These are phyloP conservation scores for Fusarium xyrophilum DNA, from an alignment of 2,329 filamentous ascomycete species.

Conservation along the genomic window DNA sequence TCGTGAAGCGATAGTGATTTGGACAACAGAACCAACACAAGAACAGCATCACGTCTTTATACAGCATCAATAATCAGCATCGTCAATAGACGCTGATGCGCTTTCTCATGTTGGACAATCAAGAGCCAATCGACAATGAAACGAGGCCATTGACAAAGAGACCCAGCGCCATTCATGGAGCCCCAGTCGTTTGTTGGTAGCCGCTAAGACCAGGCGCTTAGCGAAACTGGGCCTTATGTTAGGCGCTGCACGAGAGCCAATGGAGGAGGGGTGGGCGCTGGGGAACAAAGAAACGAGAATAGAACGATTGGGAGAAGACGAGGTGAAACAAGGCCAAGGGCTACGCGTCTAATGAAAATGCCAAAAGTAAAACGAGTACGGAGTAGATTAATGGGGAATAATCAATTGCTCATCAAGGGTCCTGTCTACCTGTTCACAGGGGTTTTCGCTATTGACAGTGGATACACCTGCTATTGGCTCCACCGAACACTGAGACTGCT, in stretches of 20 bases:
- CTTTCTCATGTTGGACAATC: not conserved
- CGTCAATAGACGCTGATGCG: conserved; percentile 4
- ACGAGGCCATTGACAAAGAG: conserved; percentile 7
- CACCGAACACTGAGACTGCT: not conserved
- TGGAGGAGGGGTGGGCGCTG: not conserved
- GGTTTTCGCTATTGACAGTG: not conserved
- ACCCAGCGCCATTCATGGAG: conserved; percentile 13
- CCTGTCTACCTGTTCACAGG: no score
- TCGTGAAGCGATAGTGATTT: conserved; percentile 8
- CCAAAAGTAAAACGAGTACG: conserved; percentile 18
- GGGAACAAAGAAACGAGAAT: conserved; percentile 22
- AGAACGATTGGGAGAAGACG: conserved; percentile 8
- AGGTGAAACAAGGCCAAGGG: not conserved
- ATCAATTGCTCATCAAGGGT: not conserved
- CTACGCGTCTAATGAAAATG: not conserved
- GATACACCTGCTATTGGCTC: not conserved
- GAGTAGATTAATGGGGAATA: not conserved
- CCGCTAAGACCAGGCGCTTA: conserved; percentile 35
- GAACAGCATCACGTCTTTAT: conserved; percentile 10
- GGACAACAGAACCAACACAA: not conserved
- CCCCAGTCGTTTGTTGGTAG: conserved; percentile 36
- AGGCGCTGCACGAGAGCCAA: conserved; percentile 19
- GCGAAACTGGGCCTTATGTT: conserved; percentile 33
- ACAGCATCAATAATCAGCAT: conserved; percentile 5
- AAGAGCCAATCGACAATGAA: conserved; percentile 32